phyloP scores from a whole-genome alignment of 2,329 filamentous ascomycete genomes.

The Hymenoscyphus linearis region DNA sequence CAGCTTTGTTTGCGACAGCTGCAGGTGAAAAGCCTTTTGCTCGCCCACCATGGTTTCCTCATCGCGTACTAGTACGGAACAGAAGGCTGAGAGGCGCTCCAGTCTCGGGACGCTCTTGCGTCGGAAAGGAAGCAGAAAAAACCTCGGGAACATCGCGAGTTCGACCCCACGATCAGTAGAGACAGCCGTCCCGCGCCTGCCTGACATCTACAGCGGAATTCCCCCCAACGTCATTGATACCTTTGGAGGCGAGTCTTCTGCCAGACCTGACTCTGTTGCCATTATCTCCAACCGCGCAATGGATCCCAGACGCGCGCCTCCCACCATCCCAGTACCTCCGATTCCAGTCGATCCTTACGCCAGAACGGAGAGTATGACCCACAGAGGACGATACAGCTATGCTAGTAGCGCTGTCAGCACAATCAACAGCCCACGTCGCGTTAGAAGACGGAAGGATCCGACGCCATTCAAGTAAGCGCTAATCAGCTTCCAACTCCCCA shows the following conservation, averaged over 20 bases:
- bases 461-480: slow-evolving; percentile 90
- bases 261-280: slow-evolving; percentile 57
- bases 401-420: slow-evolving; percentile 87
- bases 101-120: no score
- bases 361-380: slow-evolving; percentile 89
- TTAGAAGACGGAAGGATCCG: slow-evolving; percentile 92
- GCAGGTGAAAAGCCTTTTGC: no score
- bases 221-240: slow-evolving; percentile 27
- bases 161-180: slow-evolving; percentile 35
- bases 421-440: slow-evolving; percentile 85
- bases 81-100: no score
- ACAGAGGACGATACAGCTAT: slow-evolving; percentile 94
- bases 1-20: no score
- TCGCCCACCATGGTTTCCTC: no score
- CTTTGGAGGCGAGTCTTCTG: slow-evolving; percentile 49
- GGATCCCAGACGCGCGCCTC: slow-evolving; percentile 39
- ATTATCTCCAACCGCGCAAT: slow-evolving; percentile 51
- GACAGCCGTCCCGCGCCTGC: slow-evolving; percentile 51
- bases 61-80: no score
- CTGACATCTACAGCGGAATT: slow-evolving; percentile 37
- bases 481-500: not conserved
- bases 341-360: slow-evolving; percentile 66
- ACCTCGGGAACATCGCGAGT: no score
- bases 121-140: no score
- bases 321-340: slow-evolving; percentile 42